Base-by-base conservation (phyloP, 306 rosid species). In the Inga laurina region DNA sequence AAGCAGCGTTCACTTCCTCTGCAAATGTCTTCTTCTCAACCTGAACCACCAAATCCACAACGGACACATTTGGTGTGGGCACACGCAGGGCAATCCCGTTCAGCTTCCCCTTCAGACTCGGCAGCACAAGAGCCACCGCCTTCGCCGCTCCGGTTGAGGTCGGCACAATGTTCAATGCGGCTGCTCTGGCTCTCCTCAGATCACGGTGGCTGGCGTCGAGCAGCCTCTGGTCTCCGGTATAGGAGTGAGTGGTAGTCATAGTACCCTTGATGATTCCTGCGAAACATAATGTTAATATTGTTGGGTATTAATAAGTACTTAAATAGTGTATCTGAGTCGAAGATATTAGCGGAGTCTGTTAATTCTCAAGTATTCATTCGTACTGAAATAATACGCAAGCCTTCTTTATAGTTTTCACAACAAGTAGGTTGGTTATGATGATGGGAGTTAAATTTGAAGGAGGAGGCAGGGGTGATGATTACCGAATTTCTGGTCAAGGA, bases 81-180 rank as follows among this genome's bases (percentile, higher is more conserved):
- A 96, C 99, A 61, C 98, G 98, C 11, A 96, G 90, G 3, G 99
- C 99, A 46, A 96, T 96, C 75, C 98, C 97, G 2, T 96, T 94
- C 65, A 96, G 97, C 80, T 96, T 96, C 14, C 99, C 99, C 15
- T 96, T 96, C 32, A 96, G 97, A 24, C 91, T 68, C 52, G 98
- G 99, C 13, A 96, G 98, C 77, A 94, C 99, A 2, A 96, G 93
- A 30, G 99, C 97, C 39, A 96, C 98, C 2, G 99, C 99, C 87
- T 94, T 96, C n/a, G 99, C 99, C n/a, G 99, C 98, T 72, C 99
- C 99, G 0, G 99, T 96, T 24, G 99, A 96, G 3, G 99, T 96
- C 4, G 99, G 99, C 54, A 93, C 99, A 0, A 93, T 96, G 94
- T 96, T 96, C 16, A 96, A 96, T 0, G 99, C 99, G 10, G 99